Percentiles rank a stretch among this genome's conserved stretches.
Conservation (phyloP, 2,329 filamentous ascomycete species). For the Penicillium sp. region DNA sequence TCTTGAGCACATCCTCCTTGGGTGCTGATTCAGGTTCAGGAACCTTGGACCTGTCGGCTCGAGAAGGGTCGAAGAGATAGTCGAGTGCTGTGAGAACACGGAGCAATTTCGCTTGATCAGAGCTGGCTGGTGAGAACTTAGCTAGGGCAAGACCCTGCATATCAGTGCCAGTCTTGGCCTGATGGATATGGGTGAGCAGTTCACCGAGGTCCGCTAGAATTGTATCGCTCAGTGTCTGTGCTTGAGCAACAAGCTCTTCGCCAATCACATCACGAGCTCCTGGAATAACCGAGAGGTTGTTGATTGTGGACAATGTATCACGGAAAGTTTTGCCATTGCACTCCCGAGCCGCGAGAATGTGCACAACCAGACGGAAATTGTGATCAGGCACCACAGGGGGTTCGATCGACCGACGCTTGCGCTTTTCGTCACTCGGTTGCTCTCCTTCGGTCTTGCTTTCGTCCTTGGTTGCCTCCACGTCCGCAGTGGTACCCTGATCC, state of each 20-base stretch:
- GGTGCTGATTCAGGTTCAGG: conserved; percentile 53
- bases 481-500: conserved; percentile 21
- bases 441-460: neutral
- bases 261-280: conserved; percentile 86
- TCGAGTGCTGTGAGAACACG: conserved; percentile 89
- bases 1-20: conserved; percentile 79
- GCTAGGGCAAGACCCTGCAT: conserved; percentile 89
- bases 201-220: conserved; percentile 81
- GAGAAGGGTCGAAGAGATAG: conserved; percentile 84
- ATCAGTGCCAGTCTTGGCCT: conserved; percentile 82
- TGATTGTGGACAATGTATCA: conserved; percentile 96
- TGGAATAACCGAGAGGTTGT: conserved; percentile 89
- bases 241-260: conserved; percentile 83
- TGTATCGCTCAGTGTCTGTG: conserved; percentile 73
- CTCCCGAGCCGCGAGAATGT: conserved; percentile 90
- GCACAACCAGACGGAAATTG: conserved; percentile 89
- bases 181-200: conserved; percentile 76
- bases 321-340: conserved; percentile 98
- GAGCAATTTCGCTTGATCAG: conserved; percentile 92
- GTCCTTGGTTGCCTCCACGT: conserved; percentile 32
- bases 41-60: conserved; percentile 47
- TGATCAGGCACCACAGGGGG: conserved; percentile 81
- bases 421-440: conserved; percentile 30
- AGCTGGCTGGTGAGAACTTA: conserved; percentile 93
- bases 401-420: conserved; percentile 60